Conservation (phyloP, 2,329 filamentous ascomycete genomes). For the Stemphylium beticola region DNA sequence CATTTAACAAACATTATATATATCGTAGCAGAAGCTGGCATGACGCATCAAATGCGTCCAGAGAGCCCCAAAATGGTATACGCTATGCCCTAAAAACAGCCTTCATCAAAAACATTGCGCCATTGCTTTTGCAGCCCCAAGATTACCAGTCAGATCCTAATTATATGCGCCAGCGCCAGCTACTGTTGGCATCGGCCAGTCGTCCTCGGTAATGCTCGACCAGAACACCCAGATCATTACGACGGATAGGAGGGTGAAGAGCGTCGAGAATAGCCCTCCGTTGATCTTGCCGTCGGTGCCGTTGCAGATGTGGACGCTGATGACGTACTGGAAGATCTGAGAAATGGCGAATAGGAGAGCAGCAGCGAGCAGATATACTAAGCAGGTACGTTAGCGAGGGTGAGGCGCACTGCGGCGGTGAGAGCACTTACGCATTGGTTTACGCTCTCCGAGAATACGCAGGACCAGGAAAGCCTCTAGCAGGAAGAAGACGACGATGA, state of each 20-base stretch:
- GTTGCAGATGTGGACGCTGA: constrained; percentile 88
- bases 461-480: constrained; percentile 85
- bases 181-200: constrained; percentile 75
- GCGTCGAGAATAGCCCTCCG: constrained; percentile 87
- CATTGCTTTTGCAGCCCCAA: constrained; percentile 29
- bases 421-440: constrained; percentile 77
- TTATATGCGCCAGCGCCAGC: constrained; percentile 50
- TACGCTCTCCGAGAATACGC: constrained; percentile 81
- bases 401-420: not conserved
- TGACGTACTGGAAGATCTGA: constrained; percentile 94
- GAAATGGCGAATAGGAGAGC: constrained; percentile 85
- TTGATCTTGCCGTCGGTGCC: constrained; percentile 87
- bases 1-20: constrained; percentile 43
- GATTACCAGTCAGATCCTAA: constrained; percentile 18
- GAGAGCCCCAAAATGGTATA: constrained; percentile 45
- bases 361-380: constrained; percentile 76
- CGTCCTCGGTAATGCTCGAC: constrained; percentile 98
- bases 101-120: constrained; percentile 45
- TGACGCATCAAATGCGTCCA: constrained; percentile 34
- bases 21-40: constrained; percentile 39
- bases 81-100: constrained; percentile 44
- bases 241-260: constrained; percentile 88
- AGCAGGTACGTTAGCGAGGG: constrained; percentile 19
- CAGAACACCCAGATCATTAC: constrained; percentile 91
- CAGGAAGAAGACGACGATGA: constrained; percentile 84